phyloP scores from a whole-genome alignment of 805 yeast genomes.

The Metschnikowia henanensis region DNA sequence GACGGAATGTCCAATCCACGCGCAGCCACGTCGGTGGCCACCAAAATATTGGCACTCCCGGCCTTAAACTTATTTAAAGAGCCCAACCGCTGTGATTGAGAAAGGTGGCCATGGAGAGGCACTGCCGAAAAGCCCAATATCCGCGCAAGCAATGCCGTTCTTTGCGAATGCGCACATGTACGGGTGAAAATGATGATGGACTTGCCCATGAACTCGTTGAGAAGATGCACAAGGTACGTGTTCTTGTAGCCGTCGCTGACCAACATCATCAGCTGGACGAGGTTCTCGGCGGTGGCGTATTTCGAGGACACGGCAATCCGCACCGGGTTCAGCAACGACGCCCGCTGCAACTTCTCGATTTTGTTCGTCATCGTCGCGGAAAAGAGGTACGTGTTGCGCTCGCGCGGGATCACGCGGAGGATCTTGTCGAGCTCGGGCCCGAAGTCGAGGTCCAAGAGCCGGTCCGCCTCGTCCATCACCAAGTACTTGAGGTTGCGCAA shows the following conservation, averaged over 20 bases:
- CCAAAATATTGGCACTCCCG: conserved; percentile 65
- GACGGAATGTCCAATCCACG: conserved; percentile 85
- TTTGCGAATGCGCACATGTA: conserved; percentile 93
- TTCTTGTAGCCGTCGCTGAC: conserved; percentile 92
- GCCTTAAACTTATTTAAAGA: conserved; percentile 78
- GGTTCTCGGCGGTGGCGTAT: conserved; percentile 92
- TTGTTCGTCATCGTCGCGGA: conserved; percentile 98
- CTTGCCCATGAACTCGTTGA: conserved; percentile 84
- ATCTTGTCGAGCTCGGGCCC: conserved; percentile 93
- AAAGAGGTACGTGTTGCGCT: conserved; percentile 81
- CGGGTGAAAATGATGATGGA: conserved; percentile 87
- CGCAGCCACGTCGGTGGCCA: conserved; percentile 88
- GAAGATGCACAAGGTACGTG: conserved; percentile 76
- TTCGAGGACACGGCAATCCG: conserved; percentile 86
- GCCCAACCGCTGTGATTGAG: conserved; percentile 83
- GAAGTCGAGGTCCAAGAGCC: conserved; percentile 93
- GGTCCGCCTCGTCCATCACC: conserved; percentile 97
- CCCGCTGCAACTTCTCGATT: conserved; percentile 92
- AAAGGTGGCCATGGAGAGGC: conserved; percentile 90
- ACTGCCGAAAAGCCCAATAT: conserved; percentile 84
- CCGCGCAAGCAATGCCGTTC: conserved; percentile 80
- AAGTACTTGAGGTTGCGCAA: conserved; percentile 74
- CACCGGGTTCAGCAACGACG: conserved; percentile 85
- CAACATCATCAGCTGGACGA: conserved; percentile 84
- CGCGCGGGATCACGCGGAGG: conserved; percentile 77